A percentile compares a stretch with the other conserved stretches of the same genome.
phyloP scores from a whole-genome alignment of 2,329 filamentous ascomycete species.

The Penicillium brasilianum region DNA sequence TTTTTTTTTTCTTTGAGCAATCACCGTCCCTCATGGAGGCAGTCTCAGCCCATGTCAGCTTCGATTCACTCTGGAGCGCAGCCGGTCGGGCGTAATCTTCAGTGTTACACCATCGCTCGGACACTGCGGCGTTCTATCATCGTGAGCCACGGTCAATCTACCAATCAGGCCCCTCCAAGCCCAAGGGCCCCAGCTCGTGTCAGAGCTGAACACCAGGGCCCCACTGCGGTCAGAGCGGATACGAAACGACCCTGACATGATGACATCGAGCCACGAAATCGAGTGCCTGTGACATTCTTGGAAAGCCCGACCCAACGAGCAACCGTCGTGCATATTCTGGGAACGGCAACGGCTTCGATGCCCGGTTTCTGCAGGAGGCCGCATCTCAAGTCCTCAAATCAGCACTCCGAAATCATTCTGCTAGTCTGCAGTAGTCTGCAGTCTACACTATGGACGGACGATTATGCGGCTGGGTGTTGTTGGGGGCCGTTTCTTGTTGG shows the following conservation, averaged over 20 bases:
- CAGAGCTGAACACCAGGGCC: conserved; percentile 22
- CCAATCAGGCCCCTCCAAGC: neutral
- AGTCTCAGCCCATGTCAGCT: conserved; percentile 14
- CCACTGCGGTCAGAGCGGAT: conserved; percentile 2
- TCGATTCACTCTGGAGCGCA: conserved; percentile 1
- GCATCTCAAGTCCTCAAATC: neutral
- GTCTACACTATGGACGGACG: neutral
- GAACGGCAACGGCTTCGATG: neutral
- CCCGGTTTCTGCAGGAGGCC: conserved; percentile 11
- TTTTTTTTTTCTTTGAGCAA: neutral
- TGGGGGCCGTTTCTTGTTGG: conserved; percentile 16
- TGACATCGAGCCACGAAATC: neutral
- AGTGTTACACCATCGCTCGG: conserved; percentile 10
- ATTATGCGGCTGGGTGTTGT: neutral
- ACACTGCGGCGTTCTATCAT: neutral
- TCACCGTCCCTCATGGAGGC: neutral
- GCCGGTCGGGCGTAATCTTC: neutral
- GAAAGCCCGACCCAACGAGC: conserved; percentile 11
- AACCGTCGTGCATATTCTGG: conserved; percentile 11
- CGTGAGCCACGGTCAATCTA: conserved; percentile 5
- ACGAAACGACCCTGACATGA: neutral
- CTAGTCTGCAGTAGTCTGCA: neutral
- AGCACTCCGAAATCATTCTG: neutral
- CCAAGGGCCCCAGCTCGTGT: conserved; percentile 15
- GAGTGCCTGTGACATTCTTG: conserved; percentile 15